Evolutionary conservation across 164 flowering plant genomes (phyloP).

Genomic region (Stephania cephalantha): DNA sequence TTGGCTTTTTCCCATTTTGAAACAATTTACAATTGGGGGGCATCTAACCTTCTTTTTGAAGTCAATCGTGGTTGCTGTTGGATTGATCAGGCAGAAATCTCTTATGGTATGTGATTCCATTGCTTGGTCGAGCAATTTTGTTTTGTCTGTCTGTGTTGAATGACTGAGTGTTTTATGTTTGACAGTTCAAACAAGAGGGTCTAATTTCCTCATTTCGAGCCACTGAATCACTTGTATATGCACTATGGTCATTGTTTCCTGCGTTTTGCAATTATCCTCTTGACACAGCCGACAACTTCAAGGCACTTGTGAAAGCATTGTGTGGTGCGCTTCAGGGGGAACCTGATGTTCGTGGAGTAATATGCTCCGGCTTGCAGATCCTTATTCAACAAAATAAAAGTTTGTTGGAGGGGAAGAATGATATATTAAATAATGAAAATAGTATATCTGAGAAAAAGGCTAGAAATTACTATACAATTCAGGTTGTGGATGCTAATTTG

Average conservation of each 20-base stretch:
- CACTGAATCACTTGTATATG: conserved; percentile 57
- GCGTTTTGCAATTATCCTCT: conserved; percentile 91
- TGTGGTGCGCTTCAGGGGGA: conserved; percentile 52
- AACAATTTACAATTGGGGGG: conserved; percentile 77
- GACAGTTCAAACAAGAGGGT: conserved; percentile 74
- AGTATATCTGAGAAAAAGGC: conserved; percentile 45
- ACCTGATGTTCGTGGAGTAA: conserved; percentile 60
- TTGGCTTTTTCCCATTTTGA: conserved; percentile 91
- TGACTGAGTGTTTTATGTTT: conserved; percentile 13
- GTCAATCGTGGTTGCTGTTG: conserved; percentile 46
- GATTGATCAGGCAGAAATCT: conserved; percentile 45
- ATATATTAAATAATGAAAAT: conserved; percentile 26
- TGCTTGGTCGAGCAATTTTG: neutral
- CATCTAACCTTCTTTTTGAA: conserved; percentile 56
- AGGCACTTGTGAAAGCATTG: conserved; percentile 40
- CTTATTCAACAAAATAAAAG: conserved; percentile 79
- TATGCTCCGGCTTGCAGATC: conserved; percentile 76
- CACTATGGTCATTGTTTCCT: conserved; percentile 88
- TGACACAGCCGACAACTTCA: conserved; percentile 78
- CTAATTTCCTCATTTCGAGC: conserved; percentile 55
- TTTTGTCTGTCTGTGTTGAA: neutral
- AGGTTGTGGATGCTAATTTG: conserved; percentile 62
- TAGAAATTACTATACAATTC: conserved; percentile 44
- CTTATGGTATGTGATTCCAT: conserved; percentile 37
- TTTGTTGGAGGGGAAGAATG: conserved; percentile 35